phyloP scores from a whole-genome alignment of 1,284 basidiomycete species.

The Cryptococcus sp. region DNA sequence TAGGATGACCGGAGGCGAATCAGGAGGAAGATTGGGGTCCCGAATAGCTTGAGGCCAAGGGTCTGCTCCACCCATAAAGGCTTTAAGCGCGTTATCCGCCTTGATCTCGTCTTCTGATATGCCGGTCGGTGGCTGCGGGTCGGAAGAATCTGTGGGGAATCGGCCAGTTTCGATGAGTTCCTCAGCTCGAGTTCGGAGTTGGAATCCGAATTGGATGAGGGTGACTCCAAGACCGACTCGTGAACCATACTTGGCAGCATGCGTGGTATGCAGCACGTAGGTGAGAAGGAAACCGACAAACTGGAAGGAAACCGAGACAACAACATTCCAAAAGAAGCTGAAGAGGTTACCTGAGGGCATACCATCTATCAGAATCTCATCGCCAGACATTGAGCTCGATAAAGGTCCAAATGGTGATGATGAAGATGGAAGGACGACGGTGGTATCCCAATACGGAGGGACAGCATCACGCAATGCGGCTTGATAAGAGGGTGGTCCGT shows the following conservation, averaged over 20 bases:
- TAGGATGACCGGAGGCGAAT: constrained; percentile 22
- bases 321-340: constrained; percentile 52
- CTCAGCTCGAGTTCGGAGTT: constrained; percentile 57
- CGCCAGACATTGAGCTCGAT: constrained; percentile 47
- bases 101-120: constrained; percentile 24
- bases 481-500: constrained; percentile 83
- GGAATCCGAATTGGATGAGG: constrained; percentile 86
- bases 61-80: constrained; percentile 31
- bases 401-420: constrained; percentile 49
- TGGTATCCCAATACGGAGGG: constrained; percentile 96
- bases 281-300: constrained; percentile 93
- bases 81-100: constrained; percentile 37
- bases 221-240: constrained; percentile 92
- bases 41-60: constrained; percentile 24
- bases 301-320: constrained; percentile 93
- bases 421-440: constrained; percentile 64
- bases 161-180: constrained; percentile 39
- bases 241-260: constrained; percentile 90
- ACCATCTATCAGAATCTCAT: constrained; percentile 56
- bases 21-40: constrained; percentile 15
- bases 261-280: constrained; percentile 87
- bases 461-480: constrained; percentile 85
- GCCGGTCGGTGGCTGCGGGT: constrained; percentile 14
- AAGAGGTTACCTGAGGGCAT: constrained; percentile 55
- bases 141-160: constrained; percentile 33